Conservation (phyloP, 2,329 filamentous ascomycete species). For the Penicillium sp. region DNA sequence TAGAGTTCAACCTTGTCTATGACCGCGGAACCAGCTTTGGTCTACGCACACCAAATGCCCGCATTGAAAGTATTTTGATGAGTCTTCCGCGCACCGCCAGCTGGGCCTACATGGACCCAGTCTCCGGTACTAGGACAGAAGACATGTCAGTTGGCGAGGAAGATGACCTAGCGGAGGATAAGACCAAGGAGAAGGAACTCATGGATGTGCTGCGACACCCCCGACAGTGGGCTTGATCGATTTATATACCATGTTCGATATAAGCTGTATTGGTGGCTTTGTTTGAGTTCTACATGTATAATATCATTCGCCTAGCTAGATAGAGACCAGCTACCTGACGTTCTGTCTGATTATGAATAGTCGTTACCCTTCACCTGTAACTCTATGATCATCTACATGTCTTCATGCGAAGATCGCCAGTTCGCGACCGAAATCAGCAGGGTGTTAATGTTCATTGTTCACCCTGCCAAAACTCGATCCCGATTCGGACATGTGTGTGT, state of each 20-base stretch:
- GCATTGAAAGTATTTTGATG: conserved; percentile 97
- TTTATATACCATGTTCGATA: background rate
- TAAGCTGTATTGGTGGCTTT: background rate
- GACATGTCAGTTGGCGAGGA: conserved; percentile 47
- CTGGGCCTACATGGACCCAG: conserved; percentile 89
- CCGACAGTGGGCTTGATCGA: conserved; percentile 54
- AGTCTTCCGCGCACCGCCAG: conserved; percentile 86
- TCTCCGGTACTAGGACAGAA: conserved; percentile 45
- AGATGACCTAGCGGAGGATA: conserved; percentile 33
- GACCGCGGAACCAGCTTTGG: conserved; percentile 94
- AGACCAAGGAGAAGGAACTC: conserved; percentile 65
- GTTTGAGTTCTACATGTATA: conserved; percentile 5
- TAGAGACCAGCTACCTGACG: background rate
- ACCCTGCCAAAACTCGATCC: too few species aligned
- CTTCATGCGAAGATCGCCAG: too few species aligned
- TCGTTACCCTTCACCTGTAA: background rate
- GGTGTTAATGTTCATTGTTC: too few species aligned
- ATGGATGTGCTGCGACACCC: conserved; percentile 66
- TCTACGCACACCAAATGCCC: conserved; percentile 82
- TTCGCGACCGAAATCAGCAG: too few species aligned
- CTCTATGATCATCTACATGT: background rate
- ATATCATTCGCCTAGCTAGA: background rate
- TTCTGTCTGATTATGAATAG: conserved; percentile 3
- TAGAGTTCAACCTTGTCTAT: conserved; percentile 97
- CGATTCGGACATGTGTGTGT: too few species aligned